These are phyloP conservation scores for Gnaphalium uliginosum DNA, from an alignment of 129 eudicot genomes.

Conservation along the genomic window DNA sequence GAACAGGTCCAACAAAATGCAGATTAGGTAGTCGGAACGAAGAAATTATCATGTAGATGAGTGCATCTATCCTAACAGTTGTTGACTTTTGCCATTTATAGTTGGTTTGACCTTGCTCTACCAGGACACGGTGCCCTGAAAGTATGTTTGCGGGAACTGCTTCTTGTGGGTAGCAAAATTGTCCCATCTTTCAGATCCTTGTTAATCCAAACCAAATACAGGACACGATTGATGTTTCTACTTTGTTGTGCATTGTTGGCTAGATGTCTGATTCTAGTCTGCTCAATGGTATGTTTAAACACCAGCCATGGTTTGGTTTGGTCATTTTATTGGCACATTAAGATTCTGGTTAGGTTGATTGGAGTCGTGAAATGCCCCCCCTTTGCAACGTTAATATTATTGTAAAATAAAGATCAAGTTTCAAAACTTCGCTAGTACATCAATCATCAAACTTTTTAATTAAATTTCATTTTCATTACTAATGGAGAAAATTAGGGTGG, in stretches of 20 bases:
- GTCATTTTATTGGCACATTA: no score
- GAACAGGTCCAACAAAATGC: not conserved
- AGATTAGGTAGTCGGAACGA: not conserved
- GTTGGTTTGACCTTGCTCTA: not conserved
- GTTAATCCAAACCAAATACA: not conserved
- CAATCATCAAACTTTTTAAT: no score
- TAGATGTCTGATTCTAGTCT: not conserved
- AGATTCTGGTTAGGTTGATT: no score
- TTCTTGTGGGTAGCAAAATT: not conserved
- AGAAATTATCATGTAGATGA: not conserved
- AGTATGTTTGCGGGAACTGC: not conserved
- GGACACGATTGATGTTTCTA: not conserved
- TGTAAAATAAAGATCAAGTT: no score
- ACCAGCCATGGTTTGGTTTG: not conserved
- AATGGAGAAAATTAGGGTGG: no score
- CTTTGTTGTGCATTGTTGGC: constrained; percentile 3
- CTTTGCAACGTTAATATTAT: no score
- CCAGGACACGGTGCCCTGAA: not conserved
- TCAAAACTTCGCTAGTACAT: no score
- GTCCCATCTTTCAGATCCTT: not conserved
- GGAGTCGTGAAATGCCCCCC: no score
- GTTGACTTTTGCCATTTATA: not conserved
- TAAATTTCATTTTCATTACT: no score
- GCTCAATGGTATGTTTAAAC: not conserved
- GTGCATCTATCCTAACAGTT: not conserved